phyloP scores from a whole-genome alignment of 306 rosid genomes.

The Clitoria ternatea region DNA sequence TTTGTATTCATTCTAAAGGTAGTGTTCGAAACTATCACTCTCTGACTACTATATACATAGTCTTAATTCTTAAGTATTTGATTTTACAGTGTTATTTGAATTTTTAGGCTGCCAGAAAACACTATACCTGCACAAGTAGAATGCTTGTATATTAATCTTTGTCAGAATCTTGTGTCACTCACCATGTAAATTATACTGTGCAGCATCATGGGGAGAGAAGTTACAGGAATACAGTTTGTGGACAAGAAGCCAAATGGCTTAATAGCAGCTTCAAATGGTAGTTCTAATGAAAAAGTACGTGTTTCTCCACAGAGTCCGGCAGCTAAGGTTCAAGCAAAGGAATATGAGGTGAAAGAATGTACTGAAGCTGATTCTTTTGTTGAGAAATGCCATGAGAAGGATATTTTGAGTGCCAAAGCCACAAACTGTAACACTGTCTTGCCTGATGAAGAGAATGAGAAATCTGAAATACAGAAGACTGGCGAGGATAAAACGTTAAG shows the following conservation, averaged over 20 bases:
- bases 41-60: too few relatives aligned
- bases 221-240: constrained; percentile 43
- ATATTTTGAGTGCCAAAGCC: constrained; percentile 41
- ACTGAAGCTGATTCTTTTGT: constrained; percentile 37
- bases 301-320: constrained; percentile 42
- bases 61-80: too few relatives aligned
- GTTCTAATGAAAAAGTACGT: constrained; percentile 37
- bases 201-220: constrained; percentile 92
- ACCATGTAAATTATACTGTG: constrained; percentile 21
- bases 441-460: constrained; percentile 43
- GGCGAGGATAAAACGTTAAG: constrained; percentile 30
- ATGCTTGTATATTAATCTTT: not conserved
- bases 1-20: not conserved
- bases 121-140: constrained; percentile 15
- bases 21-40: not conserved
- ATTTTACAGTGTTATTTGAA: not conserved
- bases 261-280: constrained; percentile 30
- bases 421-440: constrained; percentile 39
- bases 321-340: constrained; percentile 47
- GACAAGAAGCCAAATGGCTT: constrained; percentile 51
- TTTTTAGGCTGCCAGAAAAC: not conserved
- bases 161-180: constrained; percentile 6
- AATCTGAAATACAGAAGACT: constrained; percentile 35
- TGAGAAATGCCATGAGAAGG: constrained; percentile 45
- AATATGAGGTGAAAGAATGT: constrained; percentile 52